These are phyloP conservation scores for Platanus orientalis DNA, from an alignment of 164 flowering plant species.

Conservation along the genomic window DNA sequence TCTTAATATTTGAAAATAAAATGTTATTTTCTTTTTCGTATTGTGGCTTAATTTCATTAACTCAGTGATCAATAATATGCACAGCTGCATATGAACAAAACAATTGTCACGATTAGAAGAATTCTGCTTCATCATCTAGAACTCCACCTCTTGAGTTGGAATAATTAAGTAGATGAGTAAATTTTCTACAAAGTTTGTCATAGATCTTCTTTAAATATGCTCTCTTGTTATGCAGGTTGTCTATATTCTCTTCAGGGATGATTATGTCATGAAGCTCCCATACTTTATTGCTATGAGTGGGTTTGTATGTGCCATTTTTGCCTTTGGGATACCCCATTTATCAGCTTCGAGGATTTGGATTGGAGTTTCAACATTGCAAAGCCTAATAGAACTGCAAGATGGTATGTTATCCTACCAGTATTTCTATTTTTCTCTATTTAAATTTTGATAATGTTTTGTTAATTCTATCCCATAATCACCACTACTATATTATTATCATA, in stretches of 20 bases:
- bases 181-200: too few relatives aligned
- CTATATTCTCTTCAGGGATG: too few relatives aligned
- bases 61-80: not conserved
- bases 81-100: not conserved
- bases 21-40: too few relatives aligned
- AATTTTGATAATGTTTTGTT: not conserved
- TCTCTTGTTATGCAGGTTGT: slow-evolving; percentile 60
- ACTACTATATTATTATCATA: too few relatives aligned
- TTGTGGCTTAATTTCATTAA: too few relatives aligned
- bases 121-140: not conserved
- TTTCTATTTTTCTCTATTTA: not conserved
- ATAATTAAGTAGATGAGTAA: too few relatives aligned
- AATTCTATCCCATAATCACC: not conserved
- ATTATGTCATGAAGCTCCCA: too few relatives aligned
- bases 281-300: slow-evolving; percentile 85
- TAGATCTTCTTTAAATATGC: too few relatives aligned
- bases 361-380: slow-evolving; percentile 65
- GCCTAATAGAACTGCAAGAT: slow-evolving; percentile 56
- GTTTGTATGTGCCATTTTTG: slow-evolving; percentile 63
- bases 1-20: too few relatives aligned
- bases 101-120: not conserved
- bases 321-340: too few relatives aligned
- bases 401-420: slow-evolving; percentile 38
- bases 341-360: slow-evolving; percentile 84
- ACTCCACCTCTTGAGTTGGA: too few relatives aligned